Evolutionary conservation across 805 yeast genomes (phyloP).

Genomic region (Lipomyces spencermartinsiae): DNA sequence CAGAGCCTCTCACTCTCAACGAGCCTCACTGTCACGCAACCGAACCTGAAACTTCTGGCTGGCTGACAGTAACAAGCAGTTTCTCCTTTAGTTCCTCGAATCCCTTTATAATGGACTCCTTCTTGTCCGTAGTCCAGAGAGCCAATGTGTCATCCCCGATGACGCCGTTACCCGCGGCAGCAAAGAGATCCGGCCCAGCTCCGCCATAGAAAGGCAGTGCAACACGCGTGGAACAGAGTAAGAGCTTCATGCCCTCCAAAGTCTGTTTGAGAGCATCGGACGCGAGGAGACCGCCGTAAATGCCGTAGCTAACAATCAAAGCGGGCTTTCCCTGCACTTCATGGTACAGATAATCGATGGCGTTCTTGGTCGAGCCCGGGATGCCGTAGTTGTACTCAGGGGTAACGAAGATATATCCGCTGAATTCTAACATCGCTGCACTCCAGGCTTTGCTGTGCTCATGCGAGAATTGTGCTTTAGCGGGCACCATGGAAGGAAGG

Average conservation of each 20-base stretch:
- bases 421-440: conserved; percentile 11
- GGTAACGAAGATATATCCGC: conserved; percentile 47
- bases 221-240: not conserved
- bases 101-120: not conserved
- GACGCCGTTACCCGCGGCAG: not conserved
- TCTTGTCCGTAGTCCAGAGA: not conserved
- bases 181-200: not conserved
- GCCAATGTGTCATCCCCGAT: not conserved
- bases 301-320: conserved; percentile 44
- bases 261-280: conserved; percentile 1
- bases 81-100: not conserved
- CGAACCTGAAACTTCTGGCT: no score
- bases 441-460: conserved; percentile 40
- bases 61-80: not conserved
- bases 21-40: no score
- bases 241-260: conserved; percentile 14
- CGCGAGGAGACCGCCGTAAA: conserved; percentile 20
- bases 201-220: not conserved
- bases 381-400: conserved; percentile 51
- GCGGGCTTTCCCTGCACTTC: conserved; percentile 50
- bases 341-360: conserved; percentile 47
- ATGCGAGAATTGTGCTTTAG: conserved; percentile 40
- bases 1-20: no score
- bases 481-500: conserved; percentile 42
- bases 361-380: conserved; percentile 50